Conservation (phyloP, 2,329 filamentous ascomycete genomes). For the Claviceps capensis region DNA sequence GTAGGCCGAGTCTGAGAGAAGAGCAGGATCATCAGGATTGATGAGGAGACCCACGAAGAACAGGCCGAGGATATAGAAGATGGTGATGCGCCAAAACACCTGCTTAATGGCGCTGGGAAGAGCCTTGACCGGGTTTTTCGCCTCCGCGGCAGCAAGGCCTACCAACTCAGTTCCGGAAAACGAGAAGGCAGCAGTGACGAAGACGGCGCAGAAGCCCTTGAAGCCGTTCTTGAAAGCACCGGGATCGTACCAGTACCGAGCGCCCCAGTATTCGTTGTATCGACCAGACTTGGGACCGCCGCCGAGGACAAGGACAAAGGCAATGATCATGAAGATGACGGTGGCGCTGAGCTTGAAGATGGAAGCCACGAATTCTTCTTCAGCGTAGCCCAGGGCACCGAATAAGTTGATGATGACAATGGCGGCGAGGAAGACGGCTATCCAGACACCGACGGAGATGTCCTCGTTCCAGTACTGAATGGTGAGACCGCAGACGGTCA, state of each 20-base stretch:
- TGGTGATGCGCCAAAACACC: conserved; percentile 45
- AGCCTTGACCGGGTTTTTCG: conserved; percentile 53
- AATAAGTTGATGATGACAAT: conserved; percentile 37
- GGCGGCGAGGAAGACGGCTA: conserved; percentile 33
- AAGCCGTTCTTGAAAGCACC: conserved; percentile 58
- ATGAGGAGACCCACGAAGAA: conserved; percentile 38
- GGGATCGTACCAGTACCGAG: conserved; percentile 34
- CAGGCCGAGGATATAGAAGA: conserved; percentile 41
- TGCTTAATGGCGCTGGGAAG: conserved; percentile 78
- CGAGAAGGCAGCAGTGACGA: conserved; percentile 60
- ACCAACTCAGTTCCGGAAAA: conserved; percentile 63
- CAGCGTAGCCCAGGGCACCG: conserved; percentile 33
- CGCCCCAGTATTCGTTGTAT: conserved; percentile 34
- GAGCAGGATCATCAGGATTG: conserved; percentile 27
- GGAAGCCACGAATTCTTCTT: conserved; percentile 40
- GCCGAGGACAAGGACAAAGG: conserved; percentile 44
- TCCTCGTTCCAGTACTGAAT: conserved; percentile 35
- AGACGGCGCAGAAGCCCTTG: conserved; percentile 58
- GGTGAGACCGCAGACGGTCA: conserved; percentile 36
- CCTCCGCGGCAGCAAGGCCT: conserved; percentile 29
- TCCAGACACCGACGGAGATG: conserved; percentile 32
- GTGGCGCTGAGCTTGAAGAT: conserved; percentile 40
- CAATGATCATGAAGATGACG: conserved; percentile 45
- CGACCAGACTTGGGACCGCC: conserved; percentile 39
- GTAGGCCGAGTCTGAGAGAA: conserved; percentile 34